Evolutionary conservation across 73 alveolate species (phyloP).

Genomic region (Paramecium primaurelia): DNA sequence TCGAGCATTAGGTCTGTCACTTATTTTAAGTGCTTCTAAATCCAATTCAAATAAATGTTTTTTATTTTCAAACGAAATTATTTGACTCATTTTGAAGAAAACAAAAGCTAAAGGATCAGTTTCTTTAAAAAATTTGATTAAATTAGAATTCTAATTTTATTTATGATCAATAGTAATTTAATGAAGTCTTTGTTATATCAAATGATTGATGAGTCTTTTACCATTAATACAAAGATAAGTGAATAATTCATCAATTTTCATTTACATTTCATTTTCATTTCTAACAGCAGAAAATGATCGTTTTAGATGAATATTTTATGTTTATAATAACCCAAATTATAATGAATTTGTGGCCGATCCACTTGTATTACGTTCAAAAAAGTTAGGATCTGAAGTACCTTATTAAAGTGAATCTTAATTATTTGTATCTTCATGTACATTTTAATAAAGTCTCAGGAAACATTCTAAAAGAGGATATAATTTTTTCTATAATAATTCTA

Average conservation of each 20-base stretch:
- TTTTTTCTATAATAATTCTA: not conserved
- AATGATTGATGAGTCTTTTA: not conserved
- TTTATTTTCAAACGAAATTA: conserved; percentile 17
- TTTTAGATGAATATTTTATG: not conserved
- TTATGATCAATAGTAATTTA: not conserved
- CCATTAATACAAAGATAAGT: conserved; percentile 33
- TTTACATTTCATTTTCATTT: conserved; percentile 1
- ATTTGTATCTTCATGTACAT: not conserved
- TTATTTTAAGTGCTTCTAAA: not conserved
- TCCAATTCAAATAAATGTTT: not conserved
- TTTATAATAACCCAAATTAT: not conserved
- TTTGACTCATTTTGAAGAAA: not conserved
- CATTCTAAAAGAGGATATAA: not conserved
- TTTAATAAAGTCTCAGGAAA: not conserved
- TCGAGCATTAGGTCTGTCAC: not conserved
- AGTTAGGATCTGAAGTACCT: not conserved
- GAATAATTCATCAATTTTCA: conserved; percentile 31
- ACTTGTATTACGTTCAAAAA: conserved; percentile 25
- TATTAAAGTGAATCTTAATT: not conserved
- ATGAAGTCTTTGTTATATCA: not conserved
- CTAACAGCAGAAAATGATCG: conserved; percentile 1
- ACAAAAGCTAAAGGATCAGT: conserved; percentile 38
- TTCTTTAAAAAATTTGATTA: not conserved
- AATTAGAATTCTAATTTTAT: not conserved
- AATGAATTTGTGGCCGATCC: not conserved